Evolutionary conservation across 179 eudicot species (phyloP), one percentile per base, ranked within the genome.

Genomic region (Heliamphora pulchella): DNA sequence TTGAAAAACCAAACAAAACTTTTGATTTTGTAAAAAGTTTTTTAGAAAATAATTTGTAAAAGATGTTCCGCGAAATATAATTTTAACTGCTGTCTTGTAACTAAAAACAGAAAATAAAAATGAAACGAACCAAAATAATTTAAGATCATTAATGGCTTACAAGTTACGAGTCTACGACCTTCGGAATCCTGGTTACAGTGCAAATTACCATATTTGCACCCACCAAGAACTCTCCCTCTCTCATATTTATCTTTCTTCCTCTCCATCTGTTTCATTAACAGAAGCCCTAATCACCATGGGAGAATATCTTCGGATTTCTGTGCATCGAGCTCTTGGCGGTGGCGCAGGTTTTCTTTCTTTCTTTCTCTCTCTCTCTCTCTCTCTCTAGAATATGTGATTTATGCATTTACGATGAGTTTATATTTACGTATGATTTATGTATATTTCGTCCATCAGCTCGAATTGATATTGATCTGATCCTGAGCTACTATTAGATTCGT

Each of bases 301-400:
- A 68, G 94, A 88, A 31, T 71, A 82, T 86, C 86, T 62, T 72
- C 89, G 84, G 64, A 57, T 83, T 74, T 89, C 93, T 31, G 88
- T 90, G 68, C 88, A 92, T 87, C 91, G 80, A 80, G 82, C 88
- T 83, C 97, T 63, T 8, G 15, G 68, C 43, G 3, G 68, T 20
- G 20, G 20, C 68, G 22, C 11, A 18, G 22, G 43, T 41, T 64
- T 22, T 22, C 4, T 11, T 10, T 22, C 11, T 64, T n/a, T n/a
- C 43, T 11, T n/a, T 22, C 69, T n/a, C n/a, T 10, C 31, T 3
- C 46, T 66, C 41, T 15, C 15, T 14, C 17, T 47, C 41, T 66
- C 71, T 15, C 41, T 44, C 47, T 6, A 31, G 47, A 3, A 11
- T 14, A 39, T 31, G 31, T 31, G n/a, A 18, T 77, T 2, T 3